Percentiles rank a stretch among this genome's conserved stretches.
Evolutionary conservation across 345 rosid species (phyloP).

Genomic region (Linum tenue): DNA sequence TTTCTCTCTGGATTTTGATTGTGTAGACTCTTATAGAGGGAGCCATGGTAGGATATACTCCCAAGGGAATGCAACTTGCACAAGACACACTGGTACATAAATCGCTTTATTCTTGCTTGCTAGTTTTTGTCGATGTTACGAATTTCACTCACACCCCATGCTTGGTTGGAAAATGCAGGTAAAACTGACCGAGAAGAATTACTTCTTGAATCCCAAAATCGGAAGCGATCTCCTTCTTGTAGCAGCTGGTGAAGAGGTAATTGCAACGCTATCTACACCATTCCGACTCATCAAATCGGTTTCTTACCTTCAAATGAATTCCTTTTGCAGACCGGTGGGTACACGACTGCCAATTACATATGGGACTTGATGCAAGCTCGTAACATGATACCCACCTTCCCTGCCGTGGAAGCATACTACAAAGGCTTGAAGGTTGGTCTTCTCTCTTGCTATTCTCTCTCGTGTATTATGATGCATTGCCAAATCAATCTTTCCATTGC

Average conservation of each 20-base stretch:
- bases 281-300: background rate
- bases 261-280: background rate
- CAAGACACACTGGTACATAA: slow-evolving; percentile 63
- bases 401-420: slow-evolving; percentile 79
- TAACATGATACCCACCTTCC: slow-evolving; percentile 26
- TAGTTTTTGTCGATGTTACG: background rate
- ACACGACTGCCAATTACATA: slow-evolving; percentile 66
- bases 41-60: slow-evolving; percentile 76
- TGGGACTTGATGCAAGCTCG: slow-evolving; percentile 93
- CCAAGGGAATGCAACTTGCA: slow-evolving; percentile 87
- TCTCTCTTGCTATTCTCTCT: background rate
- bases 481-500: background rate
- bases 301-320: slow-evolving; percentile 5
- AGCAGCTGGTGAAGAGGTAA: slow-evolving; percentile 90
- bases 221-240: slow-evolving; percentile 71
- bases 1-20: slow-evolving; percentile 11
- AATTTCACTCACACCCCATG: background rate
- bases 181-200: slow-evolving; percentile 46
- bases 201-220: slow-evolving; percentile 41
- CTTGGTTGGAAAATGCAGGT: slow-evolving; percentile 35
- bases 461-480: background rate
- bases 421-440: slow-evolving; percentile 63
- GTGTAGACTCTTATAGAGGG: slow-evolving; percentile 70
- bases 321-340: slow-evolving; percentile 65
- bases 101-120: slow-evolving; percentile 3